phyloP scores from a whole-genome alignment of 495 filamentous ascomycete species.

The Penicillium maclennaniae region DNA sequence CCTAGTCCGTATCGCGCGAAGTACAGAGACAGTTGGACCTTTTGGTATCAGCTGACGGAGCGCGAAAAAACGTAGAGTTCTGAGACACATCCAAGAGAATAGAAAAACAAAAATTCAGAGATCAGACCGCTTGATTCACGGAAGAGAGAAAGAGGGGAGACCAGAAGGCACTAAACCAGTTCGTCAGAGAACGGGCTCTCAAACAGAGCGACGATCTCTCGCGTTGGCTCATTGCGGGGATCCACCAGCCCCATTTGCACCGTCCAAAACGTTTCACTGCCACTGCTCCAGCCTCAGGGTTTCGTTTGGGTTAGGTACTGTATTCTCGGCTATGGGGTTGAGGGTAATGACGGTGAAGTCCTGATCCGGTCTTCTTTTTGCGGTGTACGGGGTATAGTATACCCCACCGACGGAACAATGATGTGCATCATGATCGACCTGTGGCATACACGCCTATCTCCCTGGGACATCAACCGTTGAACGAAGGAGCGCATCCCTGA shows the following conservation, averaged over 20 bases:
- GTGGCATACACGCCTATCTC: conserved; percentile 20
- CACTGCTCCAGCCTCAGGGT: conserved; percentile 25
- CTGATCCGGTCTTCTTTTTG: conserved; percentile 6
- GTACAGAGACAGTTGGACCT: background rate
- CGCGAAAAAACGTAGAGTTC: background rate
- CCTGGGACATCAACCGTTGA: conserved; percentile 19
- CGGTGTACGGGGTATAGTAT: conserved; percentile 8
- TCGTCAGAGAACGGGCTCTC: conserved; percentile 14
- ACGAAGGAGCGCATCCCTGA: background rate
- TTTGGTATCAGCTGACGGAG: too few relatives aligned
- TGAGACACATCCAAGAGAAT: background rate
- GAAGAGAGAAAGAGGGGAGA: background rate
- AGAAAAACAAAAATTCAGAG: background rate
- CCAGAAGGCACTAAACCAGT: conserved; percentile 2
- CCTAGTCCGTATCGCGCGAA: background rate
- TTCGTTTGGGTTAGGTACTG: background rate
- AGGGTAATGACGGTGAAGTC: conserved; percentile 13
- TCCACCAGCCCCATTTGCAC: conserved; percentile 20
- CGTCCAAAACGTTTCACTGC: conserved; percentile 25
- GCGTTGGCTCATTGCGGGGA: conserved; percentile 11
- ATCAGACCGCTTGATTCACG: conserved; percentile 8
- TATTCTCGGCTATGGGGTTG: background rate
- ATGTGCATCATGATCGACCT: conserved; percentile 26
- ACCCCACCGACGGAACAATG: conserved; percentile 16
- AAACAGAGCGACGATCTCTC: conserved; percentile 19